Conservation (phyloP, 83 land plant genomes). For the Picea abies region DNA sequence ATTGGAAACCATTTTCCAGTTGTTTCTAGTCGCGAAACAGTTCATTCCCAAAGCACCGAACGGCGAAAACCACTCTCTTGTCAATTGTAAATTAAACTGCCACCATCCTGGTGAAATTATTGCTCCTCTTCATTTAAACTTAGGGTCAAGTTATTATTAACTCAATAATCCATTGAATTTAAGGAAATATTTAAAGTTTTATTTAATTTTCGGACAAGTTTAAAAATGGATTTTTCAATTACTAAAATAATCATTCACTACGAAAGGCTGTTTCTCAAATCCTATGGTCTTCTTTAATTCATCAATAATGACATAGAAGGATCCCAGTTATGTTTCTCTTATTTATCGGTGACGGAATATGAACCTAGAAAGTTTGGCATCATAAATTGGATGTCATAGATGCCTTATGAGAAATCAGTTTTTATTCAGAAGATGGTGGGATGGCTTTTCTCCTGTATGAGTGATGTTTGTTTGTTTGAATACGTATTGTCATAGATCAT, state of each 20-base stretch:
- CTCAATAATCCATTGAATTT: neutral
- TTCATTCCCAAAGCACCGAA: too few relatives aligned
- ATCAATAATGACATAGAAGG: constrained; percentile 4
- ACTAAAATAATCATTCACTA: neutral
- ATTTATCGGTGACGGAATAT: constrained; percentile 14
- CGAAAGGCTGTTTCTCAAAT: neutral
- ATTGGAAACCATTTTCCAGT: too few relatives aligned
- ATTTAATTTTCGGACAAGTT: neutral
- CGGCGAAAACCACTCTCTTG: too few relatives aligned
- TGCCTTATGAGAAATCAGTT: constrained; percentile 8
- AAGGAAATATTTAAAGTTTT: neutral
- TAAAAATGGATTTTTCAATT: neutral
- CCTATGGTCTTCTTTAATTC: constrained; percentile 15
- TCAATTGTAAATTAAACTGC: too few relatives aligned
- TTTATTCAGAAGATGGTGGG: constrained; percentile 17
- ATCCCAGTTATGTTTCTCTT: constrained; percentile 11
- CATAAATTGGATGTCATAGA: constrained; percentile 14
- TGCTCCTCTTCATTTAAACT: neutral
- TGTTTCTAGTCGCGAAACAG: too few relatives aligned
- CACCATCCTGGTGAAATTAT: too few relatives aligned
- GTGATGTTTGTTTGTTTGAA: constrained; percentile 18
- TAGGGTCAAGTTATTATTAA: neutral
- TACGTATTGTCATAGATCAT: constrained; percentile 16
- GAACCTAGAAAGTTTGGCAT: constrained; percentile 14
- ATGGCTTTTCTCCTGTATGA: constrained; percentile 16